phyloP scores from a whole-genome alignment of 768 basidiomycete species.

The Strobilomyces confusus region DNA sequence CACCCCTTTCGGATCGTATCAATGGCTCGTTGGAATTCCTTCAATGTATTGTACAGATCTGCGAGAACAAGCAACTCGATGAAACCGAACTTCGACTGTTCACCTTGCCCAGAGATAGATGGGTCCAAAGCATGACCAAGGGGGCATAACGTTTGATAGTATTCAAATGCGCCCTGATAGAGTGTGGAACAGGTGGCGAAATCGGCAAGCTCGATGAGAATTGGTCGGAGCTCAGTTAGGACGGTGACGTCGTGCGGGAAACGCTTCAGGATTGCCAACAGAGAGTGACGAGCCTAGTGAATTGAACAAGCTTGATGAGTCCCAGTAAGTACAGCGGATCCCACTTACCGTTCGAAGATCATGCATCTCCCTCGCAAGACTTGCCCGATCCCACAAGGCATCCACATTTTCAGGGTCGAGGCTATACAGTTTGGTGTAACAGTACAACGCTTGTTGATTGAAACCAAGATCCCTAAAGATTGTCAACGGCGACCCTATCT shows the following conservation, averaged over 20 bases:
- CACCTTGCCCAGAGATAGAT: conserved; percentile 8
- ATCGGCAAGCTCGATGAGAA: conserved; percentile 55
- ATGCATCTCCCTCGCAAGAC: conserved; percentile 71
- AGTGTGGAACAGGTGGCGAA: conserved; percentile 59
- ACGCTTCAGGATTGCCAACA: conserved; percentile 25
- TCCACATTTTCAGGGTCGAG: conserved; percentile 79
- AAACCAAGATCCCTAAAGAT: conserved; percentile 58
- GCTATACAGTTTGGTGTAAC: conserved; percentile 77
- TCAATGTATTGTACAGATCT: conserved; percentile 74
- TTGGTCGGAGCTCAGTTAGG: conserved; percentile 69
- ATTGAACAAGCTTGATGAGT: neutral
- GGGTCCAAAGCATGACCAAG: conserved; percentile 40
- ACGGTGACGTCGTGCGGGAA: conserved; percentile 71
- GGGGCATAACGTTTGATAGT: conserved; percentile 46
- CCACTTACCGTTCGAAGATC: conserved; percentile 63
- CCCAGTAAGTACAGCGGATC: neutral
- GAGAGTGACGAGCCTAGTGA: conserved; percentile 26
- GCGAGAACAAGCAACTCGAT: conserved; percentile 79
- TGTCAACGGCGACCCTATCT: conserved; percentile 53
- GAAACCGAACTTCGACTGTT: conserved; percentile 20
- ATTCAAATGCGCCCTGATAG: conserved; percentile 69
- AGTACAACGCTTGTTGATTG: conserved; percentile 87
- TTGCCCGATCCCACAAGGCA: conserved; percentile 86
- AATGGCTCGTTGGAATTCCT: conserved; percentile 64
- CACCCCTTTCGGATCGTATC: conserved; percentile 69